phyloP scores from a whole-genome alignment of 2,329 filamentous ascomycete genomes.

The Plectosphaerella cucumerina region DNA sequence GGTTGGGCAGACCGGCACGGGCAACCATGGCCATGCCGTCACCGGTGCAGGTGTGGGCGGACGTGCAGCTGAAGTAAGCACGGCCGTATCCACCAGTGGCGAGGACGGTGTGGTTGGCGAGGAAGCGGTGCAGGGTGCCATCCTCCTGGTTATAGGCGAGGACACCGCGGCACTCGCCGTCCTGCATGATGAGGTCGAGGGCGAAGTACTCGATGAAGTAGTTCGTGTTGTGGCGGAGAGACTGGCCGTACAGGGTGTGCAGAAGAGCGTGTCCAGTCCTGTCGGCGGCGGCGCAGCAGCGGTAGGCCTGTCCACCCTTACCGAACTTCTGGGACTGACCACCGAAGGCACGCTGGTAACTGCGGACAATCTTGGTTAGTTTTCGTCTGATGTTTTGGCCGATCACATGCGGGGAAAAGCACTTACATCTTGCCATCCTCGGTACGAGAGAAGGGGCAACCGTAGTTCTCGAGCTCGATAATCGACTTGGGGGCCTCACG shows the following conservation, averaged over 20 bases:
- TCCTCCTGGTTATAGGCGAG: constrained; percentile 99
- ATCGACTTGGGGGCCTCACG: constrained; percentile 88
- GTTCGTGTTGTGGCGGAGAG: constrained; percentile 95
- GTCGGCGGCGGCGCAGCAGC: constrained; percentile 94
- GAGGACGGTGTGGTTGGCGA: constrained; percentile 92
- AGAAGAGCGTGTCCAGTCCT: constrained; percentile 95
- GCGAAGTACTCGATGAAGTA: constrained; percentile 99
- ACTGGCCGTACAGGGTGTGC: constrained; percentile 98
- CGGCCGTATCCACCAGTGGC: constrained; percentile 97
- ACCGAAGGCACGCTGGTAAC: constrained; percentile 97
- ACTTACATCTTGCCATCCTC: constrained; percentile 90
- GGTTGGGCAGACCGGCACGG: constrained; percentile 94
- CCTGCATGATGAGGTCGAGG: constrained; percentile 94
- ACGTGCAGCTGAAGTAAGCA: constrained; percentile 97
- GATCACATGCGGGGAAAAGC: too few species aligned
- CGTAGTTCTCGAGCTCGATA: constrained; percentile 95
- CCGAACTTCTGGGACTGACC: constrained; percentile 93
- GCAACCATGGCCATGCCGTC: constrained; percentile 99
- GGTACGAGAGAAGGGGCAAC: constrained; percentile 93
- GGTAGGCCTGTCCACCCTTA: constrained; percentile 96
- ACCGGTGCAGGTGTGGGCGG: constrained; percentile 96
- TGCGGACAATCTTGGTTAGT: constrained; percentile 28
- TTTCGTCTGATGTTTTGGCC: not conserved
- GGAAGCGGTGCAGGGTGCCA: constrained; percentile 94
- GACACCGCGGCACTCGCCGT: constrained; percentile 93